Base-by-base conservation (phyloP, 2,329 filamentous ascomycete genomes). In the Teratosphaeria zuluensis region DNA sequence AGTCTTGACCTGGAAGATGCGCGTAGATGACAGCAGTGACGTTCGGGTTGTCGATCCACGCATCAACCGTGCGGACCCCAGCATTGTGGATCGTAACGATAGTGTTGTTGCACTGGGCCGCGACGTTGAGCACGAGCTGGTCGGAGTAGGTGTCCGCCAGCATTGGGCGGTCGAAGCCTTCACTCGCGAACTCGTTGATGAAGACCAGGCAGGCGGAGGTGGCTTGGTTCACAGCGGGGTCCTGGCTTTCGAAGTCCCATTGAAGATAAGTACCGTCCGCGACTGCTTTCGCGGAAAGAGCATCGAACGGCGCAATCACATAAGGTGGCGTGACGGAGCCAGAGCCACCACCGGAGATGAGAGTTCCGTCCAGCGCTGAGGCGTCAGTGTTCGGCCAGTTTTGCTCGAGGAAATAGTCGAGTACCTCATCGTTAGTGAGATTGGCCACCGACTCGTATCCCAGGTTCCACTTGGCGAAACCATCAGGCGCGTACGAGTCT, bases 121-220 rank as follows among this genome's bases (percentile, higher is more conserved):
- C 85, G 11, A 96, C 89, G 53, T 87, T 90, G 74, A 88, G 82
- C 74, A 97, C 88, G 58, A 97, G 76, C 0, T 82, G 80, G 56
- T 97, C 90, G 59, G 85, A 81, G 60, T 86, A 80, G 92, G 92
- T 97, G 0, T 96, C 79, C 0, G 91, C 96, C 42, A 97, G 79
- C 75, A 97, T 96, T 68, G 91, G 91, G 56, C 94, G 86, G 73
- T 97, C 92, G 75, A 84, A 96, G 4, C 89, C 90, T 56, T 97
- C 94, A 56, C 92, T 92, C 2, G 87, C 83, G 70, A 92, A 81
- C 16, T 91, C 86, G 65, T 96, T 96, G 76, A 86, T 85, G 78
- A 87, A 92, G 62, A 84, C 70, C 8, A 85, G 80, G 19, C 42
- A 48, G 0, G 90, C 85, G 12, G 96, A 89, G 53, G 87, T 90